Evolutionary conservation across 140 eudicot genomes (phyloP).

Genomic region (Flaveria floridana): DNA sequence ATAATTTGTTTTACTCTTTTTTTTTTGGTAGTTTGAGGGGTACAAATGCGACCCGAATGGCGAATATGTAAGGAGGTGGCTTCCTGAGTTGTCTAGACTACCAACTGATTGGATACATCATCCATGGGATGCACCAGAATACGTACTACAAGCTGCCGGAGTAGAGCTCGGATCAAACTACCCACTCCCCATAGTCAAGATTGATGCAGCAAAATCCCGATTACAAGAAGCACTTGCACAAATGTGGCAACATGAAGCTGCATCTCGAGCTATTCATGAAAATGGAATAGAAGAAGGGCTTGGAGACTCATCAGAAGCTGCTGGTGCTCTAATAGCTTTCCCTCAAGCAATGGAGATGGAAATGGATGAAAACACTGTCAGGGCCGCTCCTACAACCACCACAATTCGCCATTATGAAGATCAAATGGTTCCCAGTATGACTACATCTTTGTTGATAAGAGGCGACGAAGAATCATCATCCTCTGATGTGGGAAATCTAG

Average conservation of each 20-base stretch:
- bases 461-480: conserved; percentile 57
- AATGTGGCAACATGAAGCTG: conserved; percentile 85
- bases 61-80: conserved; percentile 88
- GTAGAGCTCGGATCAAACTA: conserved; percentile 85
- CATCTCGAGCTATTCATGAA: conserved; percentile 65
- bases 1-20: not conserved
- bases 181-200: conserved; percentile 72
- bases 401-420: conserved; percentile 57
- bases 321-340: conserved; percentile 55
- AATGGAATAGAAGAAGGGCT: conserved; percentile 89
- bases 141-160: conserved; percentile 86
- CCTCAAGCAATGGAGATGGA: conserved; percentile 76
- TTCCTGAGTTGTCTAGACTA: conserved; percentile 79
- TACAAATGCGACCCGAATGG: conserved; percentile 88
- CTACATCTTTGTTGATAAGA: conserved; percentile 54
- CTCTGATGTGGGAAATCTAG: conserved; percentile 39
- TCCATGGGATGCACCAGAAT: conserved; percentile 88
- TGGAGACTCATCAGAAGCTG: conserved; percentile 69
- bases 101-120: conserved; percentile 96
- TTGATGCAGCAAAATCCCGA: conserved; percentile 71
- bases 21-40: conserved; percentile 60
- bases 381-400: conserved; percentile 45
- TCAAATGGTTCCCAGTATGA: conserved; percentile 93
- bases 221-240: conserved; percentile 65
- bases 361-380: conserved; percentile 47